Conservation (phyloP, 139 green algal genomes). For the Pseudopediastrum boryanum region DNA sequence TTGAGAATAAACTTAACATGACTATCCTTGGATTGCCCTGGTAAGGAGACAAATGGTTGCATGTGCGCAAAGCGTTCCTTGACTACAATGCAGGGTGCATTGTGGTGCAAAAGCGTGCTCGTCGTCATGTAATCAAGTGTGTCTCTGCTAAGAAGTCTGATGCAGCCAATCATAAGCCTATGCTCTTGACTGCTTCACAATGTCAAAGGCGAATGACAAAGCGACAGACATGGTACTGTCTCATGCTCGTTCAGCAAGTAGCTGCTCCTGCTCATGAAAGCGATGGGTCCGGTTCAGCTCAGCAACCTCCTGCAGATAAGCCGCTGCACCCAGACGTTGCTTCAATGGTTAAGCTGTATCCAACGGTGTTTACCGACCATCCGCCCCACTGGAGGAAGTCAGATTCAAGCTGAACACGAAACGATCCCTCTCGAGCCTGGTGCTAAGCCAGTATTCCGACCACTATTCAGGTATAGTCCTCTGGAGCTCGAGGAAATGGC, state of each 20-base stretch:
- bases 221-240: neutral
- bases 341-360: no score
- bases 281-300: neutral
- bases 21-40: no score
- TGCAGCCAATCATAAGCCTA: neutral
- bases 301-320: neutral
- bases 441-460: constrained; percentile 26
- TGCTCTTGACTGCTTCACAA: neutral
- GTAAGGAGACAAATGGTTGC: constrained; percentile 10
- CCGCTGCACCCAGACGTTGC: neutral
- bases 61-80: neutral
- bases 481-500: constrained; percentile 56
- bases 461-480: constrained; percentile 47
- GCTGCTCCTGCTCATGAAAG: neutral
- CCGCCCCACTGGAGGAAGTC: constrained; percentile 1
- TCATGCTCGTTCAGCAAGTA: neutral
- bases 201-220: neutral
- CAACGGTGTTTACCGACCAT: constrained; percentile 15
- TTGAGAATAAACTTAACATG: no score
- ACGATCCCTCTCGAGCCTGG: constrained; percentile 38
- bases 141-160: neutral
- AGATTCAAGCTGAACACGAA: constrained; percentile 3
- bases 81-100: neutral
- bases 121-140: neutral
- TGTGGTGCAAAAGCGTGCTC: neutral